Percentiles rank a stretch among this genome's conserved stretches.
These are phyloP conservation scores for Eucalyptus sideroxylon DNA, from an alignment of 345 rosid genomes.

Conservation along the genomic window DNA sequence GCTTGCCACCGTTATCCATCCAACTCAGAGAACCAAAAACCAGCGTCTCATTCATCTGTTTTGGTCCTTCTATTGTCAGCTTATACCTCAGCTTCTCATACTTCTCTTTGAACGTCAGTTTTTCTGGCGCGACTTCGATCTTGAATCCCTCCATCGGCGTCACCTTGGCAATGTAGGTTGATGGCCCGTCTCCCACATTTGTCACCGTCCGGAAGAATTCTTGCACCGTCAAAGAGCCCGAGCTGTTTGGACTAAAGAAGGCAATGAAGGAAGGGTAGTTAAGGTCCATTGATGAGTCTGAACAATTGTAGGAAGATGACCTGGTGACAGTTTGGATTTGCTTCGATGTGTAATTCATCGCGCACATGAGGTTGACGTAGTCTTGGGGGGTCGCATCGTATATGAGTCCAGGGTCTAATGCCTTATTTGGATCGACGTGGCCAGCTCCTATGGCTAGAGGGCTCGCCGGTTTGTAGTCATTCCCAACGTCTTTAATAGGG, in stretches of 20 bases:
- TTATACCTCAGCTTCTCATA: conserved; percentile 26
- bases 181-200: conserved; percentile 20
- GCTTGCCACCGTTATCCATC: conserved; percentile 21
- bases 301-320: conserved; percentile 21
- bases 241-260: not conserved
- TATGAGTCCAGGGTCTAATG: conserved; percentile 42
- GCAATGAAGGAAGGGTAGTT: conserved; percentile 59
- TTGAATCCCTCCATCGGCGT: conserved; percentile 11
- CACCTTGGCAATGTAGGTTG: conserved; percentile 16
- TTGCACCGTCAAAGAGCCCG: not conserved
- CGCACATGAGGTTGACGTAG: conserved; percentile 33
- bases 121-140: conserved; percentile 15
- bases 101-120: conserved; percentile 25
- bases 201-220: conserved; percentile 46
- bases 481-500: conserved; percentile 14
- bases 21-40: conserved; percentile 31
- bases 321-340: conserved; percentile 35
- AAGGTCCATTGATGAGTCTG: conserved; percentile 24
- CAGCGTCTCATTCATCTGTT: not conserved
- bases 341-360: conserved; percentile 22
- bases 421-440: conserved; percentile 42
- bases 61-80: conserved; percentile 20
- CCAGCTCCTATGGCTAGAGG: conserved; percentile 50
- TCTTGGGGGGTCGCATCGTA: conserved; percentile 28
- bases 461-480: not conserved